Conservation (phyloP, 371 early-diverging fungal genomes). For the Mucor ambiguus region DNA sequence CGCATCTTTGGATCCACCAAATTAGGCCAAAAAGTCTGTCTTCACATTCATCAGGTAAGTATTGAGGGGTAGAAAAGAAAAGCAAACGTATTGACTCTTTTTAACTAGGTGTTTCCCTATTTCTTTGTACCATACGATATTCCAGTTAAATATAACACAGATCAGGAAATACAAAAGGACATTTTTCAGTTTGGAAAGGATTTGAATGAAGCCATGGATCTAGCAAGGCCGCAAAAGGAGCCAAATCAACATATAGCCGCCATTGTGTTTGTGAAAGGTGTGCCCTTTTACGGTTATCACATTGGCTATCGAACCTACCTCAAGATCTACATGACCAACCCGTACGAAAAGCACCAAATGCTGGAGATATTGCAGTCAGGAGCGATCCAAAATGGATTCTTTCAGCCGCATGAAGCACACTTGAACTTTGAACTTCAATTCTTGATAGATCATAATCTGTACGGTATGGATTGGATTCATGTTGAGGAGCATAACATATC, state of each 20-base stretch:
- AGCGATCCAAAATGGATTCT: conserved; percentile 63
- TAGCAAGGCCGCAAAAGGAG: conserved; percentile 38
- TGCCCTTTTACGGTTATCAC: conserved; percentile 89
- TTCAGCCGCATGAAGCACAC: conserved; percentile 87
- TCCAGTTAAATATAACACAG: conserved; percentile 21
- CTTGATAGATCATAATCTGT: conserved; percentile 90
- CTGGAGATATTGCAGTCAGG: conserved; percentile 71
- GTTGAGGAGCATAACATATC: conserved; percentile 6
- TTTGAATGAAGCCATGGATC: conserved; percentile 73
- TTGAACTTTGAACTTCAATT: conserved; percentile 90
- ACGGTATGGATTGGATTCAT: conserved; percentile 84
- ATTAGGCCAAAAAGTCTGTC: conserved; percentile 73
- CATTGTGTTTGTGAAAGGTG: conserved; percentile 71
- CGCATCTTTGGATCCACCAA: conserved; percentile 82
- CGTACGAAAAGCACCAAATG: conserved; percentile 57
- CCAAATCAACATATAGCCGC: conserved; percentile 65
- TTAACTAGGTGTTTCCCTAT: conserved; percentile 72
- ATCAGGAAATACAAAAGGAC: conserved; percentile 35
- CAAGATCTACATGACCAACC: conserved; percentile 76
- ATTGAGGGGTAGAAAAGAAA: neutral
- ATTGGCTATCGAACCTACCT: conserved; percentile 67
- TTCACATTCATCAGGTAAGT: conserved; percentile 80
- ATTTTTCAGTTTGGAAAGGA: conserved; percentile 70
- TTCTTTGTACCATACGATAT: conserved; percentile 67
- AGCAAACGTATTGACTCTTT: neutral